A percentile compares a stretch with the other conserved stretches of the same genome.
phyloP scores from a whole-genome alignment of 2,329 filamentous ascomycete genomes.

The Phoma sp. region DNA sequence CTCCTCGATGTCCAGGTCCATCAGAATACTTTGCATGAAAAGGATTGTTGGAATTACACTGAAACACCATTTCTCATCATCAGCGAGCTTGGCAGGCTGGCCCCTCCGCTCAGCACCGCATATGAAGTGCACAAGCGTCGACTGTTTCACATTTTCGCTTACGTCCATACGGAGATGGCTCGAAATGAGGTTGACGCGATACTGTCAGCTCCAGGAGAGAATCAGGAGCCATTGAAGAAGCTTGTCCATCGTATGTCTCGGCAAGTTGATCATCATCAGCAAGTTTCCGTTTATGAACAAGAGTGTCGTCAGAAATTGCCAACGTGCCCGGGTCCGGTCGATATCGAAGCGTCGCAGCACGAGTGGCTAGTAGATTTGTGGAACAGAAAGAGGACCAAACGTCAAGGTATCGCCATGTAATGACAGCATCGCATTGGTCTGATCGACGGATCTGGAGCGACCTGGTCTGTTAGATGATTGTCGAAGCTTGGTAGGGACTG shows the following conservation, averaged over 20 bases:
- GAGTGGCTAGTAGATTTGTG: constrained; percentile 31
- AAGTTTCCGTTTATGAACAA: constrained; percentile 31
- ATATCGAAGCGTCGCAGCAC: constrained; percentile 25
- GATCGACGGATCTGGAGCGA: neutral
- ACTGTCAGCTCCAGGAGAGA: constrained; percentile 1
- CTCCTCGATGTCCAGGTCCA: constrained; percentile 35
- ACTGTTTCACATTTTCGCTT: constrained; percentile 26
- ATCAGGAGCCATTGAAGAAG: constrained; percentile 18
- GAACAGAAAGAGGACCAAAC: constrained; percentile 28
- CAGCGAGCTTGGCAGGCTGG: constrained; percentile 30
- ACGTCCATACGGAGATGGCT: constrained; percentile 12
- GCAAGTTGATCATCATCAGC: constrained; percentile 28
- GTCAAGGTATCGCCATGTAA: constrained; percentile 25
- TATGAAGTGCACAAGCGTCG: constrained; percentile 33
- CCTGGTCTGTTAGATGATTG: constrained; percentile 8
- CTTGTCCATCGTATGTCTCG: constrained; percentile 25
- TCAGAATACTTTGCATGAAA: constrained; percentile 26
- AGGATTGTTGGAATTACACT: constrained; percentile 32
- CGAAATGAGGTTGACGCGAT: constrained; percentile 16
- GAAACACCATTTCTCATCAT: constrained; percentile 31
- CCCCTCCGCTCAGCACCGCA: constrained; percentile 21
- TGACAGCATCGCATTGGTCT: neutral
- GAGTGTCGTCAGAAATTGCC: constrained; percentile 31
- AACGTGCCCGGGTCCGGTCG: constrained; percentile 30
- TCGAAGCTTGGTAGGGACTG: constrained; percentile 9